Conservation (phyloP, 805 yeast genomes). For the Candida palmyrensis region DNA sequence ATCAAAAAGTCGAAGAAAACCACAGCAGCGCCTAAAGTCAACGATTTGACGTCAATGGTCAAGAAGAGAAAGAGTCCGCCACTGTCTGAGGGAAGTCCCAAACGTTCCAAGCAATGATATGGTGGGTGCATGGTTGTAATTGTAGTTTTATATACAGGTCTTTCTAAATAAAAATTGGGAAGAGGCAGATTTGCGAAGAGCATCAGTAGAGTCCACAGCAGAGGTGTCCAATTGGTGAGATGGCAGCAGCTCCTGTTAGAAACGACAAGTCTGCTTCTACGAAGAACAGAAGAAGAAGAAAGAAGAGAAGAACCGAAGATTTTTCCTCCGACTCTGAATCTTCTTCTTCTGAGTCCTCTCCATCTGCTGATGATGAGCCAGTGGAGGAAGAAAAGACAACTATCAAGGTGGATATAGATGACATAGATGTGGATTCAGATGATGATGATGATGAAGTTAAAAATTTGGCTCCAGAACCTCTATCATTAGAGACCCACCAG, state of each 20-base stretch:
- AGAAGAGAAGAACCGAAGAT: conserved; percentile 82
- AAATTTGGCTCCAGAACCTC: conserved; percentile 13
- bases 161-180: too few relatives aligned
- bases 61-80: conserved; percentile 43
- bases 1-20: conserved; percentile 15
- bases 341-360: conserved; percentile 4
- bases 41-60: conserved; percentile 60
- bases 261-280: not conserved
- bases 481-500: conserved; percentile 14
- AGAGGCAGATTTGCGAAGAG: too few relatives aligned
- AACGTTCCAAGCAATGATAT: too few relatives aligned
- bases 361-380: conserved; percentile 10
- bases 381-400: conserved; percentile 9
- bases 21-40: conserved; percentile 34
- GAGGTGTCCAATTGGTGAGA: too few relatives aligned
- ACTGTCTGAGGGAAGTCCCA: too few relatives aligned
- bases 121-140: too few relatives aligned
- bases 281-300: conserved; percentile 49
- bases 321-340: conserved; percentile 4
- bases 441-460: conserved; percentile 9
- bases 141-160: too few relatives aligned
- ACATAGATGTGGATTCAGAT: conserved; percentile 27
- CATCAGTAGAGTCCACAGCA: not conserved
- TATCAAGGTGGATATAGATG: conserved; percentile 18
- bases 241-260: conserved; percentile 1